These are phyloP conservation scores for Staphylotrichum tortipilum DNA, from an alignment of 495 filamentous ascomycete species.

Conservation along the genomic window DNA sequence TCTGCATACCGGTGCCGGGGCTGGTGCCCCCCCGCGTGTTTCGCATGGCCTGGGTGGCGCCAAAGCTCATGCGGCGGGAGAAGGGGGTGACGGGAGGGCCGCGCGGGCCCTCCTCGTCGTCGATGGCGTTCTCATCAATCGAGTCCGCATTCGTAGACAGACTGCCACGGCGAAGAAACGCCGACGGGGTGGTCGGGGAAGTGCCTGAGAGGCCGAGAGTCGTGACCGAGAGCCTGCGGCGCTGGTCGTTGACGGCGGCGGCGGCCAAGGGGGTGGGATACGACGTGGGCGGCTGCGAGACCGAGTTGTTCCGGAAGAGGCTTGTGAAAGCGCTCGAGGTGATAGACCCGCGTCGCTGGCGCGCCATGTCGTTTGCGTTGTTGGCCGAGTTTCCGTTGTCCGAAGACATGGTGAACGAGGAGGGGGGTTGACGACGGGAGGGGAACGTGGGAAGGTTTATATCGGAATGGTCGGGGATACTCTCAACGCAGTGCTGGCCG, in stretches of 20 bases:
- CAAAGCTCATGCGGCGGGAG: constrained; percentile 80
- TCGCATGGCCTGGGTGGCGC: constrained; percentile 67
- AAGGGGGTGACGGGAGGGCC: constrained; percentile 63
- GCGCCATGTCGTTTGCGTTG: constrained; percentile 27
- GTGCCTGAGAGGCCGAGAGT: constrained; percentile 73
- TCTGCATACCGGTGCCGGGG: constrained; percentile 43
- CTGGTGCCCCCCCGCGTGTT: constrained; percentile 34
- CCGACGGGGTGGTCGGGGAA: constrained; percentile 54
- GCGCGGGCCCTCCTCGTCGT: constrained; percentile 58
- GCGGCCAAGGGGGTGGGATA: constrained; percentile 59
- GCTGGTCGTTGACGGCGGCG: constrained; percentile 60
- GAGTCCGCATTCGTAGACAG: constrained; percentile 66
- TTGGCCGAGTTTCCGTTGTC: constrained; percentile 28
- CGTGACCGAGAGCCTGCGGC: constrained; percentile 79
- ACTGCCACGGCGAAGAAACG: constrained; percentile 60
- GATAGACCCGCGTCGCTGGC: constrained; percentile 47
- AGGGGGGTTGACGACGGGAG: neutral
- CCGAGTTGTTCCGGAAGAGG: constrained; percentile 46
- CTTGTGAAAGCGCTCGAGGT: constrained; percentile 46
- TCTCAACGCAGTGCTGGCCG: neutral
- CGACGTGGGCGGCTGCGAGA: constrained; percentile 30
- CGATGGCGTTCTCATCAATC: constrained; percentile 78
- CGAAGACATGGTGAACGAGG: constrained; percentile 31
- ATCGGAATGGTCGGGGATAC: constrained; percentile 3
- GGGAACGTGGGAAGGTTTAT: constrained; percentile 1